phyloP scores from a whole-genome alignment of 2,329 filamentous ascomycete genomes.

The Aciculosporium take region DNA sequence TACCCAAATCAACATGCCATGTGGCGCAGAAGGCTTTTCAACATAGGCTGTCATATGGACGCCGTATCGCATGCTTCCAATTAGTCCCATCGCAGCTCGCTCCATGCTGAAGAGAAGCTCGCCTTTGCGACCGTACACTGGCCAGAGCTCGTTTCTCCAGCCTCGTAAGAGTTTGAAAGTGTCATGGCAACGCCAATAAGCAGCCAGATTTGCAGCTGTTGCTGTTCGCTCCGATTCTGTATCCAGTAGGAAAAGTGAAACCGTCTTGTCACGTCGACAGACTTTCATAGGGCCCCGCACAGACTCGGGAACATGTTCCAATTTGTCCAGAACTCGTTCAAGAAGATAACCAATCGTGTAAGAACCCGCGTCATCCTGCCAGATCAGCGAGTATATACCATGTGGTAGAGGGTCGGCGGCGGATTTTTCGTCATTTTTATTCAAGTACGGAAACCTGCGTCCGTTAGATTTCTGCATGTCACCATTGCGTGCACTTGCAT shows the following conservation, averaged over 20 bases:
- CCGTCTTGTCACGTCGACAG: slow-evolving; percentile 42
- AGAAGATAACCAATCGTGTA: slow-evolving; percentile 49
- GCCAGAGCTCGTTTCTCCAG: slow-evolving; percentile 72
- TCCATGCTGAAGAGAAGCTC: slow-evolving; percentile 62
- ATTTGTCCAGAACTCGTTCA: slow-evolving; percentile 33
- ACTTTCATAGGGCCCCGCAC: slow-evolving; percentile 47
- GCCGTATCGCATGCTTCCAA: slow-evolving; percentile 66
- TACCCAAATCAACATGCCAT: slow-evolving; percentile 69
- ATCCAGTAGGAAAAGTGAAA: slow-evolving; percentile 46
- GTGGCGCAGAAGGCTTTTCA: slow-evolving; percentile 20
- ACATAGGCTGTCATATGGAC: slow-evolving; percentile 70
- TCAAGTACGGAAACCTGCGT: slow-evolving; percentile 61
- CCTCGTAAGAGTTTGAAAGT: slow-evolving; percentile 62
- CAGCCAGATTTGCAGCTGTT: slow-evolving; percentile 3
- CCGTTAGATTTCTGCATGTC: neutral
- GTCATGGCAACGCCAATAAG: slow-evolving; percentile 53
- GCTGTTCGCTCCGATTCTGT: slow-evolving; percentile 31
- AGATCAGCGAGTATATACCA: slow-evolving; percentile 52
- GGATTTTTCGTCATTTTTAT: slow-evolving; percentile 46
- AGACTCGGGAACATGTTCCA: slow-evolving; percentile 31
- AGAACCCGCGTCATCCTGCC: slow-evolving; percentile 47
- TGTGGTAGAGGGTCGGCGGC: slow-evolving; percentile 41
- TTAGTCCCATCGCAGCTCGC: slow-evolving; percentile 56
- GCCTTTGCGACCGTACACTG: slow-evolving; percentile 53
- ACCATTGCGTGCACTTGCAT: neutral